These are phyloP conservation scores for Mycosphaerelloides madeirae DNA, from an alignment of 2,329 filamentous ascomycete species.

Conservation along the genomic window DNA sequence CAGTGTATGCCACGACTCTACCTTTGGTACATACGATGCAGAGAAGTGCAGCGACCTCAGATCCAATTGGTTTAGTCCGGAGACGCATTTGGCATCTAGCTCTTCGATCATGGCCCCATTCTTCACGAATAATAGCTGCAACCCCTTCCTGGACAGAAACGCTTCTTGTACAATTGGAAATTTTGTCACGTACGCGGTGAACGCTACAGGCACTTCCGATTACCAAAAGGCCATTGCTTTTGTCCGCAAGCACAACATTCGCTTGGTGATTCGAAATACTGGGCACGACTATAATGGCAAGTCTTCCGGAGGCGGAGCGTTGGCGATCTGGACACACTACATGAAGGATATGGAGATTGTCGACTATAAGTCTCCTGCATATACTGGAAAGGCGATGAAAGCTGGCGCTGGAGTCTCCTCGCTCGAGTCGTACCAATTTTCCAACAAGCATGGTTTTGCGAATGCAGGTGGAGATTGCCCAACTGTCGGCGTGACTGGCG, in stretches of 20 bases:
- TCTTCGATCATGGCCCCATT: conserved; percentile 38
- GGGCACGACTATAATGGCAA: conserved; percentile 44
- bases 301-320: conserved; percentile 55
- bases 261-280: conserved; percentile 6
- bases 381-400: conserved; percentile 17
- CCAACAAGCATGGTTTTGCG: conserved; percentile 1
- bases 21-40: conserved; percentile 39
- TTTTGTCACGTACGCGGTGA: neutral
- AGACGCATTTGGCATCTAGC: conserved; percentile 34
- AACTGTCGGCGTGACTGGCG: conserved; percentile 23
- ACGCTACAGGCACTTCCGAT: neutral
- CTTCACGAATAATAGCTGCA: conserved; percentile 14
- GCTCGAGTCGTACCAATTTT: conserved; percentile 8
- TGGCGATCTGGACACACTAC: conserved; percentile 54
- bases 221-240: conserved; percentile 35
- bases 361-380: neutral
- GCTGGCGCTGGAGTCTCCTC: conserved; percentile 17
- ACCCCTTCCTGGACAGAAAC: neutral
- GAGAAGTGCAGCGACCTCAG: no score
- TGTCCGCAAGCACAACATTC: conserved; percentile 24
- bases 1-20: conserved; percentile 47
- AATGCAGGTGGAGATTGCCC: conserved; percentile 15
- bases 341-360: conserved; percentile 35
- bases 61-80: no score
- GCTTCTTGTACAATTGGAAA: neutral